Conservation (phyloP, 139 green algal genomes). For the Gonium pectorale region DNA sequence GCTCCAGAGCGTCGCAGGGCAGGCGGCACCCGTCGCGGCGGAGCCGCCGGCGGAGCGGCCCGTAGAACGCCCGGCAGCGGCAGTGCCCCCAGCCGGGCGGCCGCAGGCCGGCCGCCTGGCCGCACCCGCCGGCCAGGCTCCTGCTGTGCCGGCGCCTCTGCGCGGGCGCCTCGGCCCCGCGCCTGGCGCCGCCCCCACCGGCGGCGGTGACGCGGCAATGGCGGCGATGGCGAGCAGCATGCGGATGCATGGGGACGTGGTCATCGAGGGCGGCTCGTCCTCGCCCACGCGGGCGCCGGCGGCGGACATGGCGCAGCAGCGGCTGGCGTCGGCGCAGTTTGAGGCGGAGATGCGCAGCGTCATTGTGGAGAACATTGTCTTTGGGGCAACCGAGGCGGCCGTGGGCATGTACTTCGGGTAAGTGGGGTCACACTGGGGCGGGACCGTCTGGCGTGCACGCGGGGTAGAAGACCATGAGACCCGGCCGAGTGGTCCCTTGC, state of each 20-base stretch:
- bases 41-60: neutral
- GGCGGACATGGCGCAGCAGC: neutral
- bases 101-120: neutral
- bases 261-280: constrained; percentile 15
- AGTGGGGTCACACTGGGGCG: too few relatives aligned
- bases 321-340: neutral
- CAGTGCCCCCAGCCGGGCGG: neutral
- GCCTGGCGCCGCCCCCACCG: too few relatives aligned
- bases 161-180: too few relatives aligned
- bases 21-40: neutral
- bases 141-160: too few relatives aligned
- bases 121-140: neutral
- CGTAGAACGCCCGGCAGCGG: neutral
- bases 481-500: too few relatives aligned
- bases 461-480: too few relatives aligned
- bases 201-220: too few relatives aligned
- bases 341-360: constrained; percentile 34
- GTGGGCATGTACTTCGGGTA: constrained; percentile 30
- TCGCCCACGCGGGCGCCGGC: constrained; percentile 11
- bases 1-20: neutral
- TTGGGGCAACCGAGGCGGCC: neutral
- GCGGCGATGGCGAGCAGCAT: too few relatives aligned
- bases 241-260: too few relatives aligned
- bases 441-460: neutral
- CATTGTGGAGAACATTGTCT: constrained; percentile 28